Evolutionary conservation across 257 asterid genomes (phyloP).

Genomic region (Capsicum pubescens): DNA sequence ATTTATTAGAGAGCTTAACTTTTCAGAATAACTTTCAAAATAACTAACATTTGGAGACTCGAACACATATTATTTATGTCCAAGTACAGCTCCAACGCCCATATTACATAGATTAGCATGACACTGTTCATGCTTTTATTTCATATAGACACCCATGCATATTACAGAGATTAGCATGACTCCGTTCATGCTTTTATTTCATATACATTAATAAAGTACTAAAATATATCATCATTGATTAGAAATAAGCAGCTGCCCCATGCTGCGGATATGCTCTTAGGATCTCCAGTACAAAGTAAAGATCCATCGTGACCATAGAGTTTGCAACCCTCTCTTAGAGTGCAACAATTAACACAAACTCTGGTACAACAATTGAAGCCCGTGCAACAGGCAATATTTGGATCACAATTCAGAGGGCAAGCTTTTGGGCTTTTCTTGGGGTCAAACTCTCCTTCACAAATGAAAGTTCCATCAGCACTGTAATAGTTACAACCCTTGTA

Average conservation of each 20-base stretch:
- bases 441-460: neutral
- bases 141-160: too few species aligned
- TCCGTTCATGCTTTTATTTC: too few species aligned
- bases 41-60: too few species aligned
- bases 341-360: neutral
- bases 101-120: too few species aligned
- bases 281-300: neutral
- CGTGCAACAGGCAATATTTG: neutral
- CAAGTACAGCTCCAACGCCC: too few species aligned
- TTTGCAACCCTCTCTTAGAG: neutral
- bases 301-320: slow-evolving; percentile 6
- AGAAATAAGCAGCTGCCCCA: neutral
- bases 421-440: neutral
- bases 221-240: neutral
- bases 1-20: too few species aligned
- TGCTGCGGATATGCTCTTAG: neutral
- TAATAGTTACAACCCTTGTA: neutral
- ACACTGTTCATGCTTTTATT: too few species aligned
- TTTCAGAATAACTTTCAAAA: too few species aligned
- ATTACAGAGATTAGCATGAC: too few species aligned
- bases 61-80: too few species aligned
- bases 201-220: neutral
- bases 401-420: neutral
- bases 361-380: neutral
- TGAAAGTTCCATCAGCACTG: neutral